Evolutionary conservation across 352 stramenopile species (phyloP).

Genomic region (Lagenidium sp.): DNA sequence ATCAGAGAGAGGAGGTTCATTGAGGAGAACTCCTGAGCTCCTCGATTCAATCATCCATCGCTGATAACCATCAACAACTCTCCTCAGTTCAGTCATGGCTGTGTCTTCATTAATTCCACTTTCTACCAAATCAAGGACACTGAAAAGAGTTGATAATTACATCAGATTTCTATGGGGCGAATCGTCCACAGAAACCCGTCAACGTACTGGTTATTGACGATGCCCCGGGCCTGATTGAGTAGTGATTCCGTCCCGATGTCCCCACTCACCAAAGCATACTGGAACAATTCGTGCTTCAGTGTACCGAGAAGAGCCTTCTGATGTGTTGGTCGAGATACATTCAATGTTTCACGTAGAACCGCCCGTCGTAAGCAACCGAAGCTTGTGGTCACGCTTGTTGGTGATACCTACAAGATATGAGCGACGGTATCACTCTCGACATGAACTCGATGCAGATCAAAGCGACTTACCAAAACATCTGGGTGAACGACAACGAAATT

Average conservation of each 20-base stretch:
- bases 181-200: no score
- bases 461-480: conserved; percentile 60
- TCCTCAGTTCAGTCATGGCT: conserved; percentile 40
- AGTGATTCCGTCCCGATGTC: conserved; percentile 24
- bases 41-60: conserved; percentile 33
- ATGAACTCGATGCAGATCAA: no score
- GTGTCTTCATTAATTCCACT: conserved; percentile 50
- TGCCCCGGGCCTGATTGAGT: conserved; percentile 25
- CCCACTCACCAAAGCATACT: conserved; percentile 34
- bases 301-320: conserved; percentile 62
- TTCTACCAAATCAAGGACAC: conserved; percentile 59
- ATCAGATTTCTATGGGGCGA: no score
- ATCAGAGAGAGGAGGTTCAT: conserved; percentile 16
- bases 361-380: conserved; percentile 61
- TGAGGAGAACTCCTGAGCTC: conserved; percentile 20
- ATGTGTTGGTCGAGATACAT: conserved; percentile 44
- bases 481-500: conserved; percentile 60
- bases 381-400: conserved; percentile 72
- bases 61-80: conserved; percentile 43
- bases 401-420: conserved; percentile 40
- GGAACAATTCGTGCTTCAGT: conserved; percentile 81
- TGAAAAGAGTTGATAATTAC: conserved; percentile 18
- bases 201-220: conserved; percentile 53
- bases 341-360: conserved; percentile 55
- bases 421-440: background rate